These are phyloP conservation scores for Leonotis leonurus DNA, from an alignment of 257 asterid species.

Conservation along the genomic window DNA sequence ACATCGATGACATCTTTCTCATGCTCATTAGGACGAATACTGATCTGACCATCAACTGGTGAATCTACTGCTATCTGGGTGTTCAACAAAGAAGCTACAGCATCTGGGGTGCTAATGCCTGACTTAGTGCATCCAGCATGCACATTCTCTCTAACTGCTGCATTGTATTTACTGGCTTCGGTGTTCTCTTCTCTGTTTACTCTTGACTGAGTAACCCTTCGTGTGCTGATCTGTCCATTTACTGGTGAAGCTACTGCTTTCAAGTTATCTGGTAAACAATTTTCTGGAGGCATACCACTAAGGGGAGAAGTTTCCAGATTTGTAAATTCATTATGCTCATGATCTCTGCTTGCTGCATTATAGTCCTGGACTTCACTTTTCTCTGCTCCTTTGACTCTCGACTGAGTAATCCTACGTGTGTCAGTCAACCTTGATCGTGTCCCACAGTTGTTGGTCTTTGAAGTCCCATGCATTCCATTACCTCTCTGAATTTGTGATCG, in stretches of 20 bases:
- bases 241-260: slow-evolving; percentile 5
- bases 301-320: background rate
- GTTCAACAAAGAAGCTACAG: too few species aligned
- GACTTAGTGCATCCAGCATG: background rate
- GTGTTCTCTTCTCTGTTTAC: slow-evolving; percentile 10
- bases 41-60: too few species aligned
- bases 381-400: slow-evolving; percentile 14
- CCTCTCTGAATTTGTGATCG: slow-evolving; percentile 28
- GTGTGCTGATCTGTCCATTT: slow-evolving; percentile 5
- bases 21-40: background rate
- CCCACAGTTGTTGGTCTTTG: slow-evolving; percentile 6
- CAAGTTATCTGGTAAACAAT: slow-evolving; percentile 8
- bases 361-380: slow-evolving; percentile 14
- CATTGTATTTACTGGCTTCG: slow-evolving; percentile 6
- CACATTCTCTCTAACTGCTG: background rate
- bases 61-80: too few species aligned
- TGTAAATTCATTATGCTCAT: background rate
- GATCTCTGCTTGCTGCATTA: background rate
- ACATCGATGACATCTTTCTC: background rate
- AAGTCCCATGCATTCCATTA: slow-evolving; percentile 14
- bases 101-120: background rate
- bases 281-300: background rate
- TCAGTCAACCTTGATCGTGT: background rate
- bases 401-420: slow-evolving; percentile 21
- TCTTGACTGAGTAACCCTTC: slow-evolving; percentile 25